Evolutionary conservation across 1,139 yeast genomes (phyloP), one percentile per base, ranked within the genome.

Genomic region (Debaryomyces psychrophilus): DNA sequence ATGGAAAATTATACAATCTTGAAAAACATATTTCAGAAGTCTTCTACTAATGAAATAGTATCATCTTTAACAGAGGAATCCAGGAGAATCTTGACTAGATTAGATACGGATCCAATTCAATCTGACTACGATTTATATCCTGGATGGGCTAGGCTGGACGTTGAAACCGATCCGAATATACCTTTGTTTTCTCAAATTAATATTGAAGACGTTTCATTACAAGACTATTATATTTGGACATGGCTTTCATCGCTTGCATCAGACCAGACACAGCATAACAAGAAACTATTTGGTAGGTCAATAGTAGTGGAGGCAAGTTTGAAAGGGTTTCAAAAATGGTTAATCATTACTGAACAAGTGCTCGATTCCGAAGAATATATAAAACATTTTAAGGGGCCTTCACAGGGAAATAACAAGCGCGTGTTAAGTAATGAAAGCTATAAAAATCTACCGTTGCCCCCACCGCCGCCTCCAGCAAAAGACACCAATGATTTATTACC

Each of bases 141-240:
- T 50, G 71, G 85, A 48, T 65, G 83, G 85, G 67, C 70, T 51
- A 63, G 55, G 45, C 55, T 59, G 27, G 57, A 33, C 15, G 37
- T 41, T 6, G 55, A 57, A 5, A 48, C 48, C 8, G 65, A 62
- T 44, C 60, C 62, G 1, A 64, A 71, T 47, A 69, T 72, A 15
- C 77, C 79, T 2, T 56, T 67, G 20, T 68, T 59, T 48, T 65
- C 76, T 3, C 79, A 83, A 26, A 83, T 89, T 2, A 66, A 75
- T 2, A 77, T 86, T 12, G 69, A 80, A 14, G 79, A 87, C 50
- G 85, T 87, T 1, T 77, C 89, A 2, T 81, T 90, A 27, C 95
- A 88, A 64, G 97, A 90, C 60, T 90, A 87, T 60, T 89, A 85
- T 58, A 87, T 89, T 25, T 90, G 96, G 96, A 81, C 96, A 0